Evolutionary conservation across 805 yeast species (phyloP).

Genomic region (Schwanniomyces polymorphus): DNA sequence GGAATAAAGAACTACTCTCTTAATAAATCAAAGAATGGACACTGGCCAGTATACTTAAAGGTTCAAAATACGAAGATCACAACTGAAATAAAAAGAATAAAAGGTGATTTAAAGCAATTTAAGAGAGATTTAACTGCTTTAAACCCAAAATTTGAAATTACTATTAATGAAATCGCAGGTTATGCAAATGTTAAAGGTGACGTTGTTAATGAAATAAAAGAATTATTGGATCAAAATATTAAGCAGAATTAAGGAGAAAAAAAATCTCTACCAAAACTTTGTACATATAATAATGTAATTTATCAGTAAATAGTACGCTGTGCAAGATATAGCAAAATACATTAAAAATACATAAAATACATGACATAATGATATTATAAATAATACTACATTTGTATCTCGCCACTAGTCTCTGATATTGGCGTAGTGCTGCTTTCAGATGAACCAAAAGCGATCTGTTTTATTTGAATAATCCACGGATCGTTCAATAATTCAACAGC

Average conservation of each 20-base stretch:
- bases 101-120: slow-evolving; percentile 66
- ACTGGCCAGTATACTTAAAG: slow-evolving; percentile 81
- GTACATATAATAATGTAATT: background rate
- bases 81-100: slow-evolving; percentile 72
- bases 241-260: background rate
- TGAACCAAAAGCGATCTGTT: slow-evolving; percentile 64
- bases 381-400: background rate
- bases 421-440: slow-evolving; percentile 35
- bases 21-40: slow-evolving; percentile 57
- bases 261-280: background rate
- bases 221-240: slow-evolving; percentile 20
- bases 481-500: slow-evolving; percentile 85
- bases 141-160: slow-evolving; percentile 47
- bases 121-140: slow-evolving; percentile 61
- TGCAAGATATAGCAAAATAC: background rate
- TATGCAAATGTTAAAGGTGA: slow-evolving; percentile 43
- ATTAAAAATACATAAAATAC: background rate
- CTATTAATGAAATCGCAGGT: slow-evolving; percentile 33
- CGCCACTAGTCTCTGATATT: slow-evolving; percentile 26
- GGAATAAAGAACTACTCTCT: slow-evolving; percentile 41
- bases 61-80: slow-evolving; percentile 61
- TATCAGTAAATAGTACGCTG: background rate
- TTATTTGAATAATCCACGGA: slow-evolving; percentile 82
- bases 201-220: slow-evolving; percentile 28
- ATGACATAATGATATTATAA: background rate